Percentiles rank a stretch among this genome's conserved stretches.
These are phyloP conservation scores for Gossypium stocksii DNA, from an alignment of 345 rosid species.

Conservation along the genomic window DNA sequence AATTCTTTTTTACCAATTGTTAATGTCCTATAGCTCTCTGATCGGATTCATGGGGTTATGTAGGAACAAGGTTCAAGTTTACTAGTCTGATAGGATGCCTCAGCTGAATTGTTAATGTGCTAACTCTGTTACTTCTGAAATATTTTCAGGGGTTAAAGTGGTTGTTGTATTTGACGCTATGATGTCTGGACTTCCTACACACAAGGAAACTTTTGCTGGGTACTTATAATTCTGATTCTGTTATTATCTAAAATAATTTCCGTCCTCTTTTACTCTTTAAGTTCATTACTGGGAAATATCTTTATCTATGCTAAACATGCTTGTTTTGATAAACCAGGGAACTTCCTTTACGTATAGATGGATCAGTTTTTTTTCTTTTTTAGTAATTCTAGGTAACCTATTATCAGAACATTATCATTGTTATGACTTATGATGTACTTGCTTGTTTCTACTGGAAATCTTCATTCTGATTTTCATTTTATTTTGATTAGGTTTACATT, in stretches of 20 bases:
- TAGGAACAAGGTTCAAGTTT: not conserved
- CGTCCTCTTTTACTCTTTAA: not conserved
- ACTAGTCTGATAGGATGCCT: not conserved
- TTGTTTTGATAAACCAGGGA: not conserved
- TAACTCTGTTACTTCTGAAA: constrained; percentile 19
- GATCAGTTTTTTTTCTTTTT: not conserved
- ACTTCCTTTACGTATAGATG: not conserved
- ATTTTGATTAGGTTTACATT: not conserved
- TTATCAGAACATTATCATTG: not conserved
- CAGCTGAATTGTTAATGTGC: constrained; percentile 1
- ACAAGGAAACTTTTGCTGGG: constrained; percentile 80
- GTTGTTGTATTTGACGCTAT: constrained; percentile 94
- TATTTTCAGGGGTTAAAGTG: constrained; percentile 77
- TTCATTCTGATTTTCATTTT: not conserved
- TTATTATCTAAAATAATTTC: constrained; percentile 1
- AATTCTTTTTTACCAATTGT: not conserved
- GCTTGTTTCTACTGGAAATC: not conserved
- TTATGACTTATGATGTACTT: not conserved
- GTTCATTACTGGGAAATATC: not conserved
- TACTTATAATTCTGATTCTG: constrained; percentile 21
- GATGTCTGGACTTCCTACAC: constrained; percentile 88
- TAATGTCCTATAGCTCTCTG: not conserved
- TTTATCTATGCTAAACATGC: constrained; percentile 1
- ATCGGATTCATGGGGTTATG: not conserved
- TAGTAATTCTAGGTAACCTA: not conserved